A percentile compares a stretch with the other conserved stretches of the same genome.
These are phyloP conservation scores for Verticillium klebahnii DNA, from an alignment of 2,329 filamentous ascomycete genomes.

Conservation along the genomic window DNA sequence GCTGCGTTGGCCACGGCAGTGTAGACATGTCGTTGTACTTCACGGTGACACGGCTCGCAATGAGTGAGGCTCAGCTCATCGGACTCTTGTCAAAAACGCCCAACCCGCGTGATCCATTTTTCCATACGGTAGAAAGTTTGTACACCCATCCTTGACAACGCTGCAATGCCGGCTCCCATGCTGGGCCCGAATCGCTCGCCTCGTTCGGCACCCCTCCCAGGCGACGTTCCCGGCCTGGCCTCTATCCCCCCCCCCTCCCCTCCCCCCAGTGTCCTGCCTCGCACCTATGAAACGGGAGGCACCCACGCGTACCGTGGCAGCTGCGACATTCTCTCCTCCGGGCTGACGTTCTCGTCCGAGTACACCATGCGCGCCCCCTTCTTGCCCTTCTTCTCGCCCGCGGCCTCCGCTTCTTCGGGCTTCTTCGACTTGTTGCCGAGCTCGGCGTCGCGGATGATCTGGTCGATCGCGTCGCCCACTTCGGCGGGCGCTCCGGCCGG, in stretches of 20 bases:
- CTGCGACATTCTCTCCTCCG: slow-evolving; percentile 84
- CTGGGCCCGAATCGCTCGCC: not conserved
- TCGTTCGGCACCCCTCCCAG: no score
- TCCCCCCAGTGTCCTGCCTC: not conserved
- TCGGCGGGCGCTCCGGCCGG: slow-evolving; percentile 23
- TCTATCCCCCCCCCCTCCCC: no score
- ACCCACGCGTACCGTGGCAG: slow-evolving; percentile 71
- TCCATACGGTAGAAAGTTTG: not conserved
- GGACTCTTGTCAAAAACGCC: not conserved
- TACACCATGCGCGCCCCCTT: slow-evolving; percentile 73
- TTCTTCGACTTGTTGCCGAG: slow-evolving; percentile 50
- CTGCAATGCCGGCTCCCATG: not conserved
- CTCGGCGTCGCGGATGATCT: slow-evolving; percentile 61
- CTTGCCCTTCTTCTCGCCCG: slow-evolving; percentile 59
- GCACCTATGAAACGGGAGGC: slow-evolving; percentile 23
- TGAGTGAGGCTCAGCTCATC: not conserved
- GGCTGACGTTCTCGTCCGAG: slow-evolving; percentile 72
- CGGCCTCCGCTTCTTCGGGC: slow-evolving; percentile 31
- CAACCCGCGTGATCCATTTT: not conserved
- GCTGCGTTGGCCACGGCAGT: no score
- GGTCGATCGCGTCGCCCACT: slow-evolving; percentile 58
- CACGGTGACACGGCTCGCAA: no score
- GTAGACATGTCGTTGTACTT: no score
- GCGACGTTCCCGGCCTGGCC: not conserved
- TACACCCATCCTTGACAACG: not conserved